Evolutionary conservation across 2,329 filamentous ascomycete genomes (phyloP).

Genomic region (Beauveria bassiana): DNA sequence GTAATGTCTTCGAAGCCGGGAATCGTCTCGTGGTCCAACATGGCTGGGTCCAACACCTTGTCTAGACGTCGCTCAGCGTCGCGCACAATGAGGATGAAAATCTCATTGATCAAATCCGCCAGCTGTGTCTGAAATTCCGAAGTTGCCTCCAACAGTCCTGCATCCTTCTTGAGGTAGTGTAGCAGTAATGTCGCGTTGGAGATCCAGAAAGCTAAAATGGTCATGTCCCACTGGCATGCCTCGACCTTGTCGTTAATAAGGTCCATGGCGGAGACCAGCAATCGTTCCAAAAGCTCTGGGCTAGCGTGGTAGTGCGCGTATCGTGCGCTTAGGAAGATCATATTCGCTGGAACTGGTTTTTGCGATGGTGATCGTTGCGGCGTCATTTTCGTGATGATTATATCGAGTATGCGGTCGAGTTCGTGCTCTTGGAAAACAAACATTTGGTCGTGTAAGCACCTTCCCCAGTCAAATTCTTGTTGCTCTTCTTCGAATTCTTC

Average conservation of each 20-base stretch:
- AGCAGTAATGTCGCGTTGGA: conserved; percentile 93
- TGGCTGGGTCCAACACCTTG: conserved; percentile 85
- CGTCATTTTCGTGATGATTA: conserved; percentile 97
- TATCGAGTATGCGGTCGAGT: conserved; percentile 83
- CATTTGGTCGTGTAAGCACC: conserved; percentile 96
- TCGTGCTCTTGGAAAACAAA: conserved; percentile 98
- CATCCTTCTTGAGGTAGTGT: conserved; percentile 94
- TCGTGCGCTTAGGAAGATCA: conserved; percentile 88
- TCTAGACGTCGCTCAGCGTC: conserved; percentile 94
- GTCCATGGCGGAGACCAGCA: conserved; percentile 82
- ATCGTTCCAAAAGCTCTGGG: conserved; percentile 68
- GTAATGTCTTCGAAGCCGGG: conserved; percentile 94
- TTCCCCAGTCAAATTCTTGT: conserved; percentile 92
- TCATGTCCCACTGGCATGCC: conserved; percentile 97
- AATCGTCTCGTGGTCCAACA: conserved; percentile 97
- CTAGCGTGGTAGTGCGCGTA: conserved; percentile 97
- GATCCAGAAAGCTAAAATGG: conserved; percentile 96
- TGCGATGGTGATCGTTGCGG: conserved; percentile 93
- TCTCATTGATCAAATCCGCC: conserved; percentile 92
- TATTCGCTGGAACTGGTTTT: conserved; percentile 94
- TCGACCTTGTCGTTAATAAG: conserved; percentile 98
- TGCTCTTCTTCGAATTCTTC: conserved; percentile 83
- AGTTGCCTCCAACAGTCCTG: conserved; percentile 71
- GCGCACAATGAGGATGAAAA: conserved; percentile 93
- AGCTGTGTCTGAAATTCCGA: conserved; percentile 87